phyloP scores from a whole-genome alignment of 805 yeast species.

The Metschnikowia amazonensis region DNA sequence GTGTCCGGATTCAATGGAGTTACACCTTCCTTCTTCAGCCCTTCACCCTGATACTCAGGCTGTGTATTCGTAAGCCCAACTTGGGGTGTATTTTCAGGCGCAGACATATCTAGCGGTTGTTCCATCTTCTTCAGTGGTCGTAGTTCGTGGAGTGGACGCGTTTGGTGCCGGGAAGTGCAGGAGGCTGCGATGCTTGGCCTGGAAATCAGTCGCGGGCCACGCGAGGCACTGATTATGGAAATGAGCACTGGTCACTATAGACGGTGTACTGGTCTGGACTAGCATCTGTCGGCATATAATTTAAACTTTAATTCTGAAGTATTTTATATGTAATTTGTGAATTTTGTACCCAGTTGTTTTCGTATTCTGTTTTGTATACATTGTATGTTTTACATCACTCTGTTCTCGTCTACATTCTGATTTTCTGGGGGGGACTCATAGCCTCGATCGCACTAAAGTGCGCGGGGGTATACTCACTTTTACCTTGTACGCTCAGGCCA shows the following conservation, averaged over 20 bases:
- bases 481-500: too few relatives aligned
- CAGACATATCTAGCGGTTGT: constrained; percentile 2
- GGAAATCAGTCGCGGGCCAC: background rate
- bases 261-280: background rate
- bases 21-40: background rate
- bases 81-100: background rate
- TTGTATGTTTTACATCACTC: too few relatives aligned
- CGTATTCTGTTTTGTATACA: too few relatives aligned
- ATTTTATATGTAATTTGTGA: too few relatives aligned
- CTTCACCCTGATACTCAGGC: background rate
- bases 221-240: background rate
- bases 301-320: too few relatives aligned
- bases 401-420: too few relatives aligned
- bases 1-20: background rate
- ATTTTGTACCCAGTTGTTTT: too few relatives aligned
- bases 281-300: too few relatives aligned
- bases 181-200: constrained; percentile 3
- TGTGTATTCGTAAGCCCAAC: background rate
- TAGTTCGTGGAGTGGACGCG: constrained; percentile 3
- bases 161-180: constrained; percentile 4
- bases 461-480: background rate
- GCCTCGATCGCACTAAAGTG: background rate
- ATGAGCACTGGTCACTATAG: too few relatives aligned
- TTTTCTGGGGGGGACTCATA: too few relatives aligned
- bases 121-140: background rate